Evolutionary conservation across 345 rosid species (phyloP).

Genomic region (Dimocarpus longan): DNA sequence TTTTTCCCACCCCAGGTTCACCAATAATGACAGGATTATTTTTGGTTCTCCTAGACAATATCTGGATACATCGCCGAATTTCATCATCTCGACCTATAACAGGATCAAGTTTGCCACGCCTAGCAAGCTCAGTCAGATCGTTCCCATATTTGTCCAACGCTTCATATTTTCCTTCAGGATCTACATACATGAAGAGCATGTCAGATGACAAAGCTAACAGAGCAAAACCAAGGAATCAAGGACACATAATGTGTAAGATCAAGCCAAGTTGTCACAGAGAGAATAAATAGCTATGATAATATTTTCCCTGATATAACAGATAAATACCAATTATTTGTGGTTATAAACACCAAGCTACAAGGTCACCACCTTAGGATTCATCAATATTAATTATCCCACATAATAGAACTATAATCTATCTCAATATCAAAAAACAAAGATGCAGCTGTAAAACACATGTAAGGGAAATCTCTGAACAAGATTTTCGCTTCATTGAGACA

Average conservation of each 20-base stretch:
- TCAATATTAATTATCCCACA: not conserved
- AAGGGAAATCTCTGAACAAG: not conserved
- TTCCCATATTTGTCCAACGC: slow-evolving; percentile 86
- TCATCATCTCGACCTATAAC: slow-evolving; percentile 93
- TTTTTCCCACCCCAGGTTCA: slow-evolving; percentile 96
- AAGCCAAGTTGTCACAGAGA: slow-evolving; percentile 4
- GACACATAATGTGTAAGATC: not conserved
- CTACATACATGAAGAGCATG: slow-evolving; percentile 34
- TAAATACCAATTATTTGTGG: not conserved
- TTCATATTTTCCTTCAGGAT: slow-evolving; percentile 86
- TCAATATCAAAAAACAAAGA: not conserved
- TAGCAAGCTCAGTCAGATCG: slow-evolving; percentile 91
- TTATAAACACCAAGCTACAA: not conserved
- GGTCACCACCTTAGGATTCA: not conserved
- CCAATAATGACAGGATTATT: slow-evolving; percentile 95
- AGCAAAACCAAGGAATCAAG: slow-evolving; percentile 4
- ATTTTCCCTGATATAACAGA: not conserved
- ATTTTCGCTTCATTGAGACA: not conserved
- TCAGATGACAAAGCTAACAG: not conserved
- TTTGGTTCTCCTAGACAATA: slow-evolving; percentile 88
- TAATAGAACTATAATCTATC: not conserved
- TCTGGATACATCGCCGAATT: slow-evolving; percentile 84
- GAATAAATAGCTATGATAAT: not conserved
- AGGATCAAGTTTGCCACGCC: slow-evolving; percentile 91
- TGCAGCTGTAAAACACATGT: not conserved